Conservation (phyloP, 257 asterid genomes). For the Capsicum chinense region DNA sequence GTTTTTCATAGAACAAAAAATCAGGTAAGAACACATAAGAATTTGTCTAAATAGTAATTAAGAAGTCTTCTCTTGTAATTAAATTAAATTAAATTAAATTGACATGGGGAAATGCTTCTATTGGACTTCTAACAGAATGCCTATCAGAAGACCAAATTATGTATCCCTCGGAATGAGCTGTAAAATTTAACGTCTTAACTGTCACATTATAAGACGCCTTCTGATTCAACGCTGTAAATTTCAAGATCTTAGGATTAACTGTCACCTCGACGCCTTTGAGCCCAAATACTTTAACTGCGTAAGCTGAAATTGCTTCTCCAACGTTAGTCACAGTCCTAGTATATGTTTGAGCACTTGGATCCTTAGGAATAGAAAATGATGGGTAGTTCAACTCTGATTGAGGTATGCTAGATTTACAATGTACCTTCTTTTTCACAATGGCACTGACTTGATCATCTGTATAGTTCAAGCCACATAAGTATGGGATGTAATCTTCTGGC, state of each 20-base stretch:
- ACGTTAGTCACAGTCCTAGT: slow-evolving; percentile 29
- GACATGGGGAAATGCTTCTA: neutral
- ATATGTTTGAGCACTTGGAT: neutral
- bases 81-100: neutral
- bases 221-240: slow-evolving; percentile 6
- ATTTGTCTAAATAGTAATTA: too few relatives aligned
- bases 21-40: neutral
- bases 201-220: neutral
- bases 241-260: slow-evolving; percentile 20
- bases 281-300: neutral
- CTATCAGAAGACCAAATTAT: slow-evolving; percentile 15
- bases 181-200: neutral
- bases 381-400: slow-evolving; percentile 33
- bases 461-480: slow-evolving; percentile 33
- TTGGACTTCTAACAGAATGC: neutral
- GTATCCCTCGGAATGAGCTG: neutral
- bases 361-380: slow-evolving; percentile 28
- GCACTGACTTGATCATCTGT: neutral
- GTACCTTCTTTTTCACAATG: neutral
- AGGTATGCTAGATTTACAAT: slow-evolving; percentile 25
- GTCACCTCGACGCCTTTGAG: neutral
- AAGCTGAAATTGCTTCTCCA: slow-evolving; percentile 32
- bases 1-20: neutral
- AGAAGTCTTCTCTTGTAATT: neutral
- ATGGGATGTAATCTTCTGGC: neutral